These are phyloP conservation scores for Leucocoprinus leucothites DNA, from an alignment of 768 basidiomycete genomes.

Conservation along the genomic window DNA sequence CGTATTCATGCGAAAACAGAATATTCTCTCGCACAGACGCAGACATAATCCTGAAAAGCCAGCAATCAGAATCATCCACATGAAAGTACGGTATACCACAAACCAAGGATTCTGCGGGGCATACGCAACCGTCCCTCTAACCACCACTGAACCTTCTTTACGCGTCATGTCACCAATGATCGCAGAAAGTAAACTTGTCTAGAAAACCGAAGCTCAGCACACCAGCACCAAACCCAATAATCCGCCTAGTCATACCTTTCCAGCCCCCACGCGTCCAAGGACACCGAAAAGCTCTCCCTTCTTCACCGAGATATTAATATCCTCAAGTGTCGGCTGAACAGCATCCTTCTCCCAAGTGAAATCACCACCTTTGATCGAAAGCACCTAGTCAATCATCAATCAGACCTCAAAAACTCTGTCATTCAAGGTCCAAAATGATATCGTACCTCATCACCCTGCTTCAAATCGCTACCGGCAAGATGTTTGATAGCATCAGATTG, in stretches of 20 bases:
- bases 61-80: not conserved
- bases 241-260: conserved; percentile 56
- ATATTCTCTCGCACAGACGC: conserved; percentile 90
- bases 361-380: conserved; percentile 72
- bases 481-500: conserved; percentile 73
- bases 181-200: conserved; percentile 75
- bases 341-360: conserved; percentile 74
- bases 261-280: conserved; percentile 86
- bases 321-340: conserved; percentile 64
- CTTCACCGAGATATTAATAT: conserved; percentile 67
- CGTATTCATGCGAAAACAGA: conserved; percentile 85
- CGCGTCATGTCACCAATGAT: conserved; percentile 87
- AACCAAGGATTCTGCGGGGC: conserved; percentile 88
- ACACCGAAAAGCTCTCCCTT: conserved; percentile 87
- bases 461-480: conserved; percentile 37
- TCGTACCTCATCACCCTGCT: conserved; percentile 57
- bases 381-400: conserved; percentile 34
- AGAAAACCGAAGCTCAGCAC: not conserved
- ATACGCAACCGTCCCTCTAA: conserved; percentile 76
- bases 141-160: conserved; percentile 63
- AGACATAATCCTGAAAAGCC: conserved; percentile 65
- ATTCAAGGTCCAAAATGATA: not conserved
- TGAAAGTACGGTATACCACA: conserved; percentile 12
- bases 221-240: not conserved
- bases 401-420: not conserved